Base-by-base conservation (phyloP, 768 basidiomycete species). In the Russula brevipes region DNA sequence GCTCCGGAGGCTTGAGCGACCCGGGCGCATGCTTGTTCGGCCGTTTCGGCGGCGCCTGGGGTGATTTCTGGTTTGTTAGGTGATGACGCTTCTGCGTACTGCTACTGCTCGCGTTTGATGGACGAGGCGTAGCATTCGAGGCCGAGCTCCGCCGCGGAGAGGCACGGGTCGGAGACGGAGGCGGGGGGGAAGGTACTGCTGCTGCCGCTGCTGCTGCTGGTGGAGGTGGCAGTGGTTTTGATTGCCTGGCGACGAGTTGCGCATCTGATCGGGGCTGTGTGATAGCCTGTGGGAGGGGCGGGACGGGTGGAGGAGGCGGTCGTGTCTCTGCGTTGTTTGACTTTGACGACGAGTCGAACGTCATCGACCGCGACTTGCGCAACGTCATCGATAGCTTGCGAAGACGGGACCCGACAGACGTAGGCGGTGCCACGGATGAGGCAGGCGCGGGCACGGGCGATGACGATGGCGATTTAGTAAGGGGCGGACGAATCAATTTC, bases 1-100 rank as follows among this genome's bases (percentile, higher is more conserved):
- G 77, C 56, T 90, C 85, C 1, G 97, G 97, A 49, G 88, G 86
- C 67, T 85, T 82, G 49, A 89, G 73, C 8, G 76, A 70, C 49
- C 76, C 73, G 2, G 73, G 72, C 2, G 44, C 30, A 8, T 45
- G 59, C 65, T 78, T 81, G 74, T 82, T 87, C 72, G 70, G 70
- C 49, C 69, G 57, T 54, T 68, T 69, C 17, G 70, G 65, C 31
- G 59, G 31, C 70, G 62, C 35, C 70, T 67, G 44, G 3, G 65
- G 45, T 10, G 44, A 7, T 14, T 62, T 59, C 30, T 46, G 67
- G 35, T 17, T 38, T 0, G 33, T 7, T 6, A 42, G 17, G 44
- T 56, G 50, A 41, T 56, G 50, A 17, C 64, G 67, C 50, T 51
- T 68, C 45, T 63, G 60, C 35, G 36, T 17, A 9, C n/a, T 14